phyloP scores from a whole-genome alignment of 257 asterid genomes.

The Capsicum chinense region DNA sequence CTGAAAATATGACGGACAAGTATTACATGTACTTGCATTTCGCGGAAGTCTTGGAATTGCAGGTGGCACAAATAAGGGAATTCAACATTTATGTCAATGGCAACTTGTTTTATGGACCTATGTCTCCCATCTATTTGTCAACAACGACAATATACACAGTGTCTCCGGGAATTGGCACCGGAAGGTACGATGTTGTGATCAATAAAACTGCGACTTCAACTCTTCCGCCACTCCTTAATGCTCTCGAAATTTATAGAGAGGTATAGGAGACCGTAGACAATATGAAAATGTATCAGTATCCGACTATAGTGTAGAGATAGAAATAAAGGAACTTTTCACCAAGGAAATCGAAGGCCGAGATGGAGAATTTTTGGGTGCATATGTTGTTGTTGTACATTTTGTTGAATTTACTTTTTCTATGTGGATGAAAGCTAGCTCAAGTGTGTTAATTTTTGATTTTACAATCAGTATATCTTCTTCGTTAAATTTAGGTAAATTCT shows the following conservation, averaged over 20 bases:
- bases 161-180: not conserved
- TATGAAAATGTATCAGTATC: too few relatives aligned
- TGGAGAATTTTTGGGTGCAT: not conserved
- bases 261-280: too few relatives aligned
- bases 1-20: not conserved
- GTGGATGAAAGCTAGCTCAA: not conserved
- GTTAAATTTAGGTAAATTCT: too few relatives aligned
- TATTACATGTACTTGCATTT: conserved; percentile 27
- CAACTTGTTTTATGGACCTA: not conserved
- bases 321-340: not conserved
- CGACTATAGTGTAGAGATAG: not conserved
- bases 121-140: not conserved
- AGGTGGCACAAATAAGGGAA: not conserved
- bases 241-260: conserved; percentile 20
- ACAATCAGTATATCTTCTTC: not conserved
- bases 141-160: not conserved
- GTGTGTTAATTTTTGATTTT: not conserved
- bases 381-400: not conserved
- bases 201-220: conserved; percentile 15
- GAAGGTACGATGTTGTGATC: not conserved
- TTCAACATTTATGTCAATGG: conserved; percentile 31
- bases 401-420: too few relatives aligned
- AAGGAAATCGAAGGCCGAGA: not conserved
- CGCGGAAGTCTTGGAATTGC: conserved; percentile 23
- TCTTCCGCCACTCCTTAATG: conserved; percentile 33